Conservation (phyloP, 768 basidiomycete species). For the Trichaptum fuscoviolaceum region DNA sequence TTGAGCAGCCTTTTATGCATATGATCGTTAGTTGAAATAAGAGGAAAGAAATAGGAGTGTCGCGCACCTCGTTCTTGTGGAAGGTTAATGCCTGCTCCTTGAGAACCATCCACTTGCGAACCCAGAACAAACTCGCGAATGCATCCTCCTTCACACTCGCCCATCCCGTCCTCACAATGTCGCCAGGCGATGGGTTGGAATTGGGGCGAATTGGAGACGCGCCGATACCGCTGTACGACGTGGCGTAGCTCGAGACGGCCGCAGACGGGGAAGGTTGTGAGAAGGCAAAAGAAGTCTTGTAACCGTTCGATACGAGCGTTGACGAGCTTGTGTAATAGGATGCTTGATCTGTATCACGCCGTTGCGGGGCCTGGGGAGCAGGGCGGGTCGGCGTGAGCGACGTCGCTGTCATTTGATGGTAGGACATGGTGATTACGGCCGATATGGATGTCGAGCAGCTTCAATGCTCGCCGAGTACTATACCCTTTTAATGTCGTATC, state of each 20-base stretch:
- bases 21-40: slow-evolving; percentile 8
- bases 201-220: slow-evolving; percentile 40
- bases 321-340: slow-evolving; percentile 32
- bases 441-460: slow-evolving; percentile 5
- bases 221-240: slow-evolving; percentile 77
- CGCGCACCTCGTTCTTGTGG: slow-evolving; percentile 89
- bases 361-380: slow-evolving; percentile 64
- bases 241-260: slow-evolving; percentile 62
- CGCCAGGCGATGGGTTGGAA: slow-evolving; percentile 38
- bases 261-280: slow-evolving; percentile 36
- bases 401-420: slow-evolving; percentile 43
- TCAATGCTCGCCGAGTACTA: not conserved
- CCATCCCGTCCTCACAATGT: slow-evolving; percentile 61
- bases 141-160: slow-evolving; percentile 94
- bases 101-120: slow-evolving; percentile 84
- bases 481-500: not conserved
- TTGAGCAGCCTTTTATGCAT: slow-evolving; percentile 38
- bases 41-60: not conserved
- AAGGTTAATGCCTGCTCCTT: slow-evolving; percentile 74
- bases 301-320: slow-evolving; percentile 48
- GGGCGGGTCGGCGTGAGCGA: slow-evolving; percentile 75
- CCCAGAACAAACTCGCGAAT: slow-evolving; percentile 87
- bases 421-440: slow-evolving; percentile 34
- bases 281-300: slow-evolving; percentile 54
- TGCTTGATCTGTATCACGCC: slow-evolving; percentile 36